Base-by-base conservation (phyloP, 345 rosid genomes). In the Camelina neglecta region DNA sequence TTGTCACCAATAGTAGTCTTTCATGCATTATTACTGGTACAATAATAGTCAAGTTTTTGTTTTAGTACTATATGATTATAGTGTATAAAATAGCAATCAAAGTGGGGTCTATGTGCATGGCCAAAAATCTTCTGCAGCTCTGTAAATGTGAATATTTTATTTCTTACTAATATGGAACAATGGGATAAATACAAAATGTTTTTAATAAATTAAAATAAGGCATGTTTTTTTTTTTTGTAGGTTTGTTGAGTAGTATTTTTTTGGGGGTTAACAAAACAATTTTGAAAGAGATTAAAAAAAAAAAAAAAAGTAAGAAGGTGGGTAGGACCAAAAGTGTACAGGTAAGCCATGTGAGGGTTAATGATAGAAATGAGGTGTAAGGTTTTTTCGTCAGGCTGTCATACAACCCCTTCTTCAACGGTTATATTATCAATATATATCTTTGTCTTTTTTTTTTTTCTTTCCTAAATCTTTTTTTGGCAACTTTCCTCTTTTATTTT, bases 301-400 rank as follows among this genome's bases (percentile, higher is more conserved):
- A 7, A 35, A 35, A 35, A 33, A 7, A 35, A 77, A 61, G 6
- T 29, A 10, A 50, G 70, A 71, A 60, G 58, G 53, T 69, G 24
- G 24, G 81, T 82, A 84, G 87, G 84, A 35, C 81, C 79, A 8
- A 20, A 29, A 0, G 18, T 23, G 67, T 42, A 82, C 91, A 84
- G 85, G 67, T 55, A 80, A 72, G 70, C 85, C 92, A 91, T 84
- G 97, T 87, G 92, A 85, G 33, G 76, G 72, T 67, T 80, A 83
- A 87, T 87, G 82, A 86, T 85, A 75, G 64, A 78, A 59, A 59
- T 72, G 77, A 68, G 53, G 26, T 45, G 71, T 69, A 68, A 65
- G 85, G 64, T 71, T 72, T 41, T 65, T 64, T 75, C 58, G 86
- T 84, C 84, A 80, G 86, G 75, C 89, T 85, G 87, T 76, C 87